Conservation (phyloP, 768 basidiomycete genomes). For the Tricholoma matsutake region DNA sequence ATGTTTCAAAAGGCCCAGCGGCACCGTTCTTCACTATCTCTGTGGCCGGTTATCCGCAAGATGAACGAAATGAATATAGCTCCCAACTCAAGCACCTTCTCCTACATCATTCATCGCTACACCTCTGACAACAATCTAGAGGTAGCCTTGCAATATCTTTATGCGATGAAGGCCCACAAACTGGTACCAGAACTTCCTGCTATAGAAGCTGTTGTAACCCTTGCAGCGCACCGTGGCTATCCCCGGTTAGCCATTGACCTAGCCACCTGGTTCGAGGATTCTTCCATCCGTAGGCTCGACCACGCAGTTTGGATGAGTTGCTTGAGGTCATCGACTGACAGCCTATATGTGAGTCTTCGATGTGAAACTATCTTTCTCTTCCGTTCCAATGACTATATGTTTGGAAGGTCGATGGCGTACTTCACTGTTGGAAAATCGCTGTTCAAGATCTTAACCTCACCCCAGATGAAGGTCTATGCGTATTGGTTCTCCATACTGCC, state of each 20-base stretch:
- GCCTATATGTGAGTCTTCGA: slow-evolving; percentile 56
- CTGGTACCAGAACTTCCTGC: slow-evolving; percentile 49
- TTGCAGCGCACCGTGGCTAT: slow-evolving; percentile 51
- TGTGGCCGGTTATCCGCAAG: slow-evolving; percentile 49
- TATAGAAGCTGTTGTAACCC: slow-evolving; percentile 48
- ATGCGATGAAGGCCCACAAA: slow-evolving; percentile 52
- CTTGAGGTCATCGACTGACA: slow-evolving; percentile 60
- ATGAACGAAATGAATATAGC: slow-evolving; percentile 50
- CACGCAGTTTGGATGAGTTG: slow-evolving; percentile 62
- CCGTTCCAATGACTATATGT: slow-evolving; percentile 6
- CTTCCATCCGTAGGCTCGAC: slow-evolving; percentile 51
- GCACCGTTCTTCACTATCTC: slow-evolving; percentile 32
- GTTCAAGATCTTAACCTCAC: slow-evolving; percentile 48
- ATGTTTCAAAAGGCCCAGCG: slow-evolving; percentile 44
- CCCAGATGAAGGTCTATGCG: slow-evolving; percentile 74
- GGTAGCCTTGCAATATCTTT: slow-evolving; percentile 56
- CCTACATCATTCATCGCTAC: slow-evolving; percentile 48
- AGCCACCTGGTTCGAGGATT: slow-evolving; percentile 55
- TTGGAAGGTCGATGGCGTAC: slow-evolving; percentile 62
- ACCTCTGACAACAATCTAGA: slow-evolving; percentile 54
- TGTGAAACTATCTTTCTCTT: not conserved
- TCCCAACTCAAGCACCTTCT: slow-evolving; percentile 54
- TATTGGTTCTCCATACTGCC: slow-evolving; percentile 68
- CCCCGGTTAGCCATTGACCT: slow-evolving; percentile 74
- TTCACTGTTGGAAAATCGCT: slow-evolving; percentile 57